These are phyloP conservation scores for Xanthoceras sorbifolium DNA, from an alignment of 345 rosid species.

Conservation along the genomic window DNA sequence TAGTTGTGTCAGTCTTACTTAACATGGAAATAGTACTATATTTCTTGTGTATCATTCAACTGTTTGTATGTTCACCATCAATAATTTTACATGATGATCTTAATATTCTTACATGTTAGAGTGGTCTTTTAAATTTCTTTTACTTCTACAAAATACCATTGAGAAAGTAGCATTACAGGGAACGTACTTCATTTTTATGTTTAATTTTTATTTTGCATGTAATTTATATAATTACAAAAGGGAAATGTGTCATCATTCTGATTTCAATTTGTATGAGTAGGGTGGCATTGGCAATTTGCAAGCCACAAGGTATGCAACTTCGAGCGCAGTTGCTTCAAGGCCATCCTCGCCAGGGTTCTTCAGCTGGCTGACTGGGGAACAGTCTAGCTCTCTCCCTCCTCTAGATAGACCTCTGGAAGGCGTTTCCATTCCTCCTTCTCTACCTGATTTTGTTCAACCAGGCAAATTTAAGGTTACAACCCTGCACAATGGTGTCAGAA, in stretches of 20 bases:
- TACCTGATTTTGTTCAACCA: conserved; percentile 70
- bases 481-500: conserved; percentile 71
- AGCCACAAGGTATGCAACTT: conserved; percentile 49
- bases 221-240: not conserved
- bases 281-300: conserved; percentile 45
- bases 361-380: conserved; percentile 67
- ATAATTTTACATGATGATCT: not conserved
- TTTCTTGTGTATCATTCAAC: not conserved
- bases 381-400: conserved; percentile 47
- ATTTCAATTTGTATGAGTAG: conserved; percentile 33
- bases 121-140: not conserved
- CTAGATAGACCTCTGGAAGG: conserved; percentile 61
- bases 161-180: not conserved
- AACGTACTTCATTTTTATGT: not conserved
- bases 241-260: not conserved
- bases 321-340: conserved; percentile 52
- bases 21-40: not conserved
- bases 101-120: not conserved
- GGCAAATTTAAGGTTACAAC: conserved; percentile 55
- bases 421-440: conserved; percentile 50
- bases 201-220: not conserved
- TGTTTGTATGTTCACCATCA: not conserved
- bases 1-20: not conserved
- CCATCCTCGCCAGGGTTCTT: conserved; percentile 55
- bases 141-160: not conserved